phyloP scores from a whole-genome alignment of 345 rosid species.

The Triadica sebifera region DNA sequence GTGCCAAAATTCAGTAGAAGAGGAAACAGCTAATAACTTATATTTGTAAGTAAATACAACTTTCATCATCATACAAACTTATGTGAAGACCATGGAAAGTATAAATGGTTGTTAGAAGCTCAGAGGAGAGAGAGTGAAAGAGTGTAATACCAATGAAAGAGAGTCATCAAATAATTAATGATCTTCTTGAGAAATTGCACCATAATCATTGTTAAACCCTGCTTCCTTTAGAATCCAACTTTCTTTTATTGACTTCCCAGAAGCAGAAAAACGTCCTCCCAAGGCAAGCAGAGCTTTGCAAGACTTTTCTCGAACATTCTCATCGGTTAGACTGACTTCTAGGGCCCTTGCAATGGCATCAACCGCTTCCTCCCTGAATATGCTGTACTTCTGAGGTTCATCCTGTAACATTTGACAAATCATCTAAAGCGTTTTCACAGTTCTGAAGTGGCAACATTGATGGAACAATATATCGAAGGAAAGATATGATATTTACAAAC shows the following conservation, averaged over 20 bases:
- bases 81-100: not conserved
- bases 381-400: slow-evolving; percentile 46
- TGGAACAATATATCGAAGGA: not conserved
- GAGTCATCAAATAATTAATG: slow-evolving; percentile 17
- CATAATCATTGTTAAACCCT: slow-evolving; percentile 24
- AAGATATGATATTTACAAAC: not conserved
- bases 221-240: slow-evolving; percentile 50
- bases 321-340: slow-evolving; percentile 36
- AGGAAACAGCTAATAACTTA: no score
- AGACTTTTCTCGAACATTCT: slow-evolving; percentile 36
- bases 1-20: no score
- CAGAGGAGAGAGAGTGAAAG: not conserved
- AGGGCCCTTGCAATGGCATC: slow-evolving; percentile 45
- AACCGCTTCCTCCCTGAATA: slow-evolving; percentile 55
- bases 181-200: slow-evolving; percentile 23
- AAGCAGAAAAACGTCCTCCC: slow-evolving; percentile 42
- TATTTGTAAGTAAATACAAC: no score
- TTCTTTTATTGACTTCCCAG: slow-evolving; percentile 35
- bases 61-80: not conserved
- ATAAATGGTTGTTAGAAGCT: not conserved
- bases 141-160: slow-evolving; percentile 21
- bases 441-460: not conserved
- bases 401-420: slow-evolving; percentile 30
- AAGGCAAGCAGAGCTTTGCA: slow-evolving; percentile 49
- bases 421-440: slow-evolving; percentile 2